Evolutionary conservation across 352 stramenopile genomes (phyloP).

Genomic region (Globisporangium takayamanum): DNA sequence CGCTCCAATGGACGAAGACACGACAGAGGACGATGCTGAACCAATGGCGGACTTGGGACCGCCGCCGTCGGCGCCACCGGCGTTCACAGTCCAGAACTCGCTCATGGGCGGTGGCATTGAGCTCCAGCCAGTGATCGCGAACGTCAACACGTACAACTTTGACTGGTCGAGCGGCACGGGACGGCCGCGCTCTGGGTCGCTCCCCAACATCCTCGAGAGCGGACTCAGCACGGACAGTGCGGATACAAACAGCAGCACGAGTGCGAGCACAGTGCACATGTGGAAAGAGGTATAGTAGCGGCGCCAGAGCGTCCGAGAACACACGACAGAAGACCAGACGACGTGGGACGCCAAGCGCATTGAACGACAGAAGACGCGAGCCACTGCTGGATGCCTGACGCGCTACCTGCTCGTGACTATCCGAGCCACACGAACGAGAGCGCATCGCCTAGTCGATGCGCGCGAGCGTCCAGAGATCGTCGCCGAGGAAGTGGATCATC

Average conservation of each 20-base stretch:
- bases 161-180: conserved; percentile 58
- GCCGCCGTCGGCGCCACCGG: conserved; percentile 46
- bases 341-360: no score
- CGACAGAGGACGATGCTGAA: conserved; percentile 12
- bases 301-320: not conserved
- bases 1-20: conserved; percentile 7
- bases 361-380: not conserved
- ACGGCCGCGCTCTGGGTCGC: conserved; percentile 28
- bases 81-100: conserved; percentile 68
- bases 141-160: conserved; percentile 78
- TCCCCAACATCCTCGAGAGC: conserved; percentile 25
- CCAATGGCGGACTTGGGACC: conserved; percentile 37
- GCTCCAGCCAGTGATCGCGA: conserved; percentile 53
- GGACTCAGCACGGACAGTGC: conserved; percentile 3
- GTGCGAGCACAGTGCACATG: conserved; percentile 11
- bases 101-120: conserved; percentile 83
- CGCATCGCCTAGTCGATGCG: conserved; percentile 57
- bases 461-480: conserved; percentile 92
- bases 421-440: not conserved
- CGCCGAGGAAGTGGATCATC: conserved; percentile 95
- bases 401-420: not conserved
- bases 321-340: not conserved
- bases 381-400: not conserved
- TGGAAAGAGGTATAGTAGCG: conserved; percentile 30
- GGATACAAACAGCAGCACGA: conserved; percentile 2